phyloP scores from a whole-genome alignment of 768 basidiomycete genomes.

The Xerocomellus intermedius region DNA sequence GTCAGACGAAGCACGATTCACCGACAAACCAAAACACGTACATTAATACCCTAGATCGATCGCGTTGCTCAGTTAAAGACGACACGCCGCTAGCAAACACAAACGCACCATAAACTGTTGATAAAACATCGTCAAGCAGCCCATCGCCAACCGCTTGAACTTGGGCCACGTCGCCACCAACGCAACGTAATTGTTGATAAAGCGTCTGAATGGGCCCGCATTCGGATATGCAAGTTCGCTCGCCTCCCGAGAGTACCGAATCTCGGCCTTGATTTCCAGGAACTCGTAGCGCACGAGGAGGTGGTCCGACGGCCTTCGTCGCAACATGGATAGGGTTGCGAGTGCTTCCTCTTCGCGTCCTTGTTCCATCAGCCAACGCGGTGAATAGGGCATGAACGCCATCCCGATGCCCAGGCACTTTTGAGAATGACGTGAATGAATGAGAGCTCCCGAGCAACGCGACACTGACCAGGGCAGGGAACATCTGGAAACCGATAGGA shows the following conservation, averaged over 20 bases:
- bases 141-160: slow-evolving; percentile 30
- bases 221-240: slow-evolving; percentile 19
- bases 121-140: slow-evolving; percentile 33
- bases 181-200: slow-evolving; percentile 24
- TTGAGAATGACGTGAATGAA: neutral
- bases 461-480: slow-evolving; percentile 37
- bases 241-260: slow-evolving; percentile 26
- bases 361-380: slow-evolving; percentile 42
- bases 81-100: neutral
- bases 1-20: slow-evolving; percentile 2
- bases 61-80: neutral
- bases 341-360: slow-evolving; percentile 38
- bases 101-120: slow-evolving; percentile 33
- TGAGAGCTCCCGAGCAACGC: neutral
- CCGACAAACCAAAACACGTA: slow-evolving; percentile 9
- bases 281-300: slow-evolving; percentile 38
- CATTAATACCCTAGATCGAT: slow-evolving; percentile 26
- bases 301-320: slow-evolving; percentile 33
- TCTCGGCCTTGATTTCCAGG: slow-evolving; percentile 40
- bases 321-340: slow-evolving; percentile 33
- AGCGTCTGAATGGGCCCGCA: slow-evolving; percentile 17
- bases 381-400: slow-evolving; percentile 41
- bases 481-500: slow-evolving; percentile 37
- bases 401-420: slow-evolving; percentile 33
- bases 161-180: slow-evolving; percentile 32